Conservation (phyloP, 768 basidiomycete genomes). For the Gloeophyllum trabeum region DNA sequence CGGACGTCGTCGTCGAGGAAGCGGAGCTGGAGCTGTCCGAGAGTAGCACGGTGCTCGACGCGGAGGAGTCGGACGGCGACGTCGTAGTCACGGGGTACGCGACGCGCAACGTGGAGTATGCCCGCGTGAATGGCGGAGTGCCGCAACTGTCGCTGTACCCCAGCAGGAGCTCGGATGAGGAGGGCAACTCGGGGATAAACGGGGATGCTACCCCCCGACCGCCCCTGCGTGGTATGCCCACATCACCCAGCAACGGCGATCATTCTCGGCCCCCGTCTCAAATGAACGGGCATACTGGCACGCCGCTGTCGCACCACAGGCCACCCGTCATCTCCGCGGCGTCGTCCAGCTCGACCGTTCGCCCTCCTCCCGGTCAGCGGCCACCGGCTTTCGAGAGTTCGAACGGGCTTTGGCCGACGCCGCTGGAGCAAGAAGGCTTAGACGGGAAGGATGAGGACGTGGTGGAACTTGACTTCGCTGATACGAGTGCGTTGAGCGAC, state of each 20-base stretch:
- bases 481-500: constrained; percentile 64
- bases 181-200: constrained; percentile 7
- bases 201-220: constrained; percentile 56
- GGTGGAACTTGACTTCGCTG: constrained; percentile 66
- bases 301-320: neutral
- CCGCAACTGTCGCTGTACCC: too few relatives aligned
- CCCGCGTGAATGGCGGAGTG: too few relatives aligned
- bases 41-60: constrained; percentile 9
- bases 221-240: constrained; percentile 21
- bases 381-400: constrained; percentile 35
- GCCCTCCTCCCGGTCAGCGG: neutral
- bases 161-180: neutral
- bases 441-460: constrained; percentile 44
- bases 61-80: too few relatives aligned
- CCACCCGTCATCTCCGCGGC: neutral
- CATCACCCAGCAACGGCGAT: too few relatives aligned
- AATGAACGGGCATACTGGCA: neutral
- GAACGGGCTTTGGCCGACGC: constrained; percentile 58
- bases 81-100: too few relatives aligned
- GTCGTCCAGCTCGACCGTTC: neutral
- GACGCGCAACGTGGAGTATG: too few relatives aligned
- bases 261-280: neutral
- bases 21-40: constrained; percentile 9
- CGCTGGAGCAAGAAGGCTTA: constrained; percentile 24
- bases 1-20: too few relatives aligned